Percentiles rank a stretch among this genome's conserved stretches.
Conservation (phyloP, 306 rosid species). For the Inga laurina region DNA sequence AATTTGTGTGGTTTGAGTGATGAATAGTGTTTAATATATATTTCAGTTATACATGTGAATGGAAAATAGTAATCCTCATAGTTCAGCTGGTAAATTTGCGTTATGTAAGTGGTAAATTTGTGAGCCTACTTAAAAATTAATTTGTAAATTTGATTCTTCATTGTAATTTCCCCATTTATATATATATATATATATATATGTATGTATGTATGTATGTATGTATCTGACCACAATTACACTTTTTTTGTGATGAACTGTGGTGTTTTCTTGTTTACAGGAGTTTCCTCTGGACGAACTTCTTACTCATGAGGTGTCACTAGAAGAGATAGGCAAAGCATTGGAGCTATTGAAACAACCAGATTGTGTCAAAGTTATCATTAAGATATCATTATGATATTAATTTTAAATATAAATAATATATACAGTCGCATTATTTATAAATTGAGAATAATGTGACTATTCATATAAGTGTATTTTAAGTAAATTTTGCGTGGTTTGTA, state of each 20-base stretch:
- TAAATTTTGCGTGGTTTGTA: background rate
- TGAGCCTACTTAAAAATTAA: background rate
- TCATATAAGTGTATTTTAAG: background rate
- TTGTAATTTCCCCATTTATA: background rate
- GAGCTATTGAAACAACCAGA: conserved; percentile 32
- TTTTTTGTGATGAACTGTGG: background rate
- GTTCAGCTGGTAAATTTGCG: background rate
- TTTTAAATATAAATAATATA: no score
- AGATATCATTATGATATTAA: conserved; percentile 22
- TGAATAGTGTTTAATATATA: no score
- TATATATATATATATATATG: no score
- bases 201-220: no score
- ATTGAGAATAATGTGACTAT: background rate
- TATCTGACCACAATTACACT: no score
- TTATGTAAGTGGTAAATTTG: background rate
- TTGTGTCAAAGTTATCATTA: conserved; percentile 43
- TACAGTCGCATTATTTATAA: no score
- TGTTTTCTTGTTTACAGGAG: conserved; percentile 22
- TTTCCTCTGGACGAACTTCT: conserved; percentile 34
- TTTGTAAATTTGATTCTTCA: background rate
- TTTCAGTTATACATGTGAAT: no score
- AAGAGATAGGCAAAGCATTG: conserved; percentile 32
- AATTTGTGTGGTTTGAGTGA: no score
- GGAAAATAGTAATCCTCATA: no score
- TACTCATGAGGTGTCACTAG: conserved; percentile 35